Evolutionary conservation across 345 rosid species (phyloP), one percentile per base, ranked within the genome.

Genomic region (Dipteronia sinensis): DNA sequence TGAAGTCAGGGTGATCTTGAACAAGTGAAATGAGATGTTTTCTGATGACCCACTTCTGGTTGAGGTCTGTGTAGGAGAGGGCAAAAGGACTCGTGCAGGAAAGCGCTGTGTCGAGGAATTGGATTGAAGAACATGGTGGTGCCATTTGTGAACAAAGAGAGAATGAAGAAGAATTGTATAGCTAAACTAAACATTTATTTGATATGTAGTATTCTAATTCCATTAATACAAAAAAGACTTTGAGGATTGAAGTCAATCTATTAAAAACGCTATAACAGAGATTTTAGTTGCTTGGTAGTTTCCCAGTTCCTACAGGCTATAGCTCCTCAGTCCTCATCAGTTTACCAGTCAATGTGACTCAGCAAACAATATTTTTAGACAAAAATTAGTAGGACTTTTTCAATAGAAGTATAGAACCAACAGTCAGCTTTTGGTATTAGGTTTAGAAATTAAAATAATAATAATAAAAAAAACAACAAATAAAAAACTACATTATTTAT

Each of bases 71-170:
- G 82, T 94, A 94, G 53, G 98, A 87, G 0, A 92, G 87, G 12
- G 90, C 79, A 29, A 79, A 88, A 6, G 82, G 74, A 13, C 77
- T 78, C 46, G 82, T 67, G 65, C 84, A 81, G 15, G 76, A 72
- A 58, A 92, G 90, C 12, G 97, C 91, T 2, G 87, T 84, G 6
- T 94, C 92, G 19, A 94, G 86, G 92, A 89, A 88, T 71, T 85
- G 76, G 76, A 72, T 76, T 12, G 80, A 65, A 78, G 87, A 83
- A 19, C 86, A 20, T 19, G 78, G 51, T n/a, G 89, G 56, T n/a
- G 90, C 89, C 93, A 89, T 89, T 46, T 23, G 46, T 7, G 1
- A 22, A 44, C 22, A 27, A 16, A 0, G 63, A 20, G 40, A 69
- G 23, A 38, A 49, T 49, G 59, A 49, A 25, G 38, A 23, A 23